phyloP scores from a whole-genome alignment of 2,329 filamentous ascomycete species.

The Fusarium equiseti region DNA sequence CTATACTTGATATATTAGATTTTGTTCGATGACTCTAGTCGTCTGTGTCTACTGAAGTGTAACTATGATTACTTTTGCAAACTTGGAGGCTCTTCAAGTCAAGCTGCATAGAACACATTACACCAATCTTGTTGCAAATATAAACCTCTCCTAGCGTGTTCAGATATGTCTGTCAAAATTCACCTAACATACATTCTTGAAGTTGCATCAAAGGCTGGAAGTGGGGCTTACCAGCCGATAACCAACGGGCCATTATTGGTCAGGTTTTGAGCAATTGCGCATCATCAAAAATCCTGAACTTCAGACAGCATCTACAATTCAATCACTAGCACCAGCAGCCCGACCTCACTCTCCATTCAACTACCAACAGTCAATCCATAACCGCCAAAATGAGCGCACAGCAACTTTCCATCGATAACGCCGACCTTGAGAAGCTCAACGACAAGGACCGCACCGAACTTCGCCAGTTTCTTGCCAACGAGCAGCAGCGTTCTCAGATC shows the following conservation, averaged over 20 bases:
- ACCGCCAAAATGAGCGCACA: slow-evolving; percentile 52
- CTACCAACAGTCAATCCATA: not conserved
- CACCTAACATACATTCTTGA: not conserved
- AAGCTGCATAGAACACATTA: not conserved
- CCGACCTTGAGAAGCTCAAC: slow-evolving; percentile 80
- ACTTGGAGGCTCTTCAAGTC: not conserved
- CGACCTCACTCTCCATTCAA: not conserved
- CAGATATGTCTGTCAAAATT: not conserved
- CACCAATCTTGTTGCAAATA: not conserved
- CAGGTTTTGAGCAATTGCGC: slow-evolving; percentile 14
- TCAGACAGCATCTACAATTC: slow-evolving; percentile 13
- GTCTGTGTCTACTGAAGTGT: slow-evolving; percentile 3
- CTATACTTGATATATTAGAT: slow-evolving; percentile 29
- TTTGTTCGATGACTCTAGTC: slow-evolving; percentile 14
- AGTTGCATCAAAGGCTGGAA: not conserved
- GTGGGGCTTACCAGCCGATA: slow-evolving; percentile 19
- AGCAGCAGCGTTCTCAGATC: slow-evolving; percentile 83
- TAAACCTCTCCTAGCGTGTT: not conserved
- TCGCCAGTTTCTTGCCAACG: slow-evolving; percentile 85
- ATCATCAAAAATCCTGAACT: slow-evolving; percentile 44
- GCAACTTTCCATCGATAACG: slow-evolving; percentile 58
- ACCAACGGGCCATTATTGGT: slow-evolving; percentile 29
- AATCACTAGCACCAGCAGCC: slow-evolving; percentile 27
- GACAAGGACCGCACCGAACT: slow-evolving; percentile 89
- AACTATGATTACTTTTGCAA: not conserved